Percentiles rank a stretch among this genome's conserved stretches.
phyloP scores from a whole-genome alignment of 2,329 filamentous ascomycete species.

The Fusarium sp. region DNA sequence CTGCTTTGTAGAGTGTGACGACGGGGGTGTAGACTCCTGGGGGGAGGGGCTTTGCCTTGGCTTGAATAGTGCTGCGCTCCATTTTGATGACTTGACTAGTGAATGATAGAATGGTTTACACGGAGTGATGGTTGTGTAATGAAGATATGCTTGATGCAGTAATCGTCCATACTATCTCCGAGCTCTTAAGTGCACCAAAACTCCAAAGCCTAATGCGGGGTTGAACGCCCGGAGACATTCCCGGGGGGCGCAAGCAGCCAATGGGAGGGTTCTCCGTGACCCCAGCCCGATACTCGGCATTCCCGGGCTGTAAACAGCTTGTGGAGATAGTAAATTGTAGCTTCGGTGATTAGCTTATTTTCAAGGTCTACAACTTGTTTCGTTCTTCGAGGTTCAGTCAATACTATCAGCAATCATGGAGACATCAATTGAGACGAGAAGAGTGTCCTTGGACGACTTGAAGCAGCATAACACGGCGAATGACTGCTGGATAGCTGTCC shows the following conservation, averaged over 20 bases:
- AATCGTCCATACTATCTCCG: constrained; percentile 7
- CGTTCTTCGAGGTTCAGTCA: neutral
- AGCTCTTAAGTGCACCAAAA: constrained; percentile 2
- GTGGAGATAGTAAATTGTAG: neutral
- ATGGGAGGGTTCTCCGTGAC: constrained; percentile 13
- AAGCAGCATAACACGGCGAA: constrained; percentile 57
- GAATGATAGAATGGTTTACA: neutral
- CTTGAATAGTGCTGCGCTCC: constrained; percentile 44
- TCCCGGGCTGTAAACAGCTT: neutral
- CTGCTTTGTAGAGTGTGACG: constrained; percentile 56
- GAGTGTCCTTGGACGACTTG: constrained; percentile 49
- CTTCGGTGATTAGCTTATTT: constrained; percentile 16
- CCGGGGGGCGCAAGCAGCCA: neutral
- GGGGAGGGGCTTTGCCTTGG: constrained; percentile 53
- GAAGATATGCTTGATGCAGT: neutral
- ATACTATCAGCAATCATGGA: constrained; percentile 11
- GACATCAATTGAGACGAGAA: neutral
- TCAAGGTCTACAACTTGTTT: neutral
- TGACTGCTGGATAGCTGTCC: constrained; percentile 74
- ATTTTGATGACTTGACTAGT: constrained; percentile 24
- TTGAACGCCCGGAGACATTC: neutral
- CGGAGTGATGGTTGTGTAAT: neutral
- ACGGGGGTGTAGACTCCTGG: constrained; percentile 58
- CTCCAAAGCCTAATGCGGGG: neutral
- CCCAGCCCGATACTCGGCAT: neutral